Evolutionary conservation across 2,329 filamentous ascomycete genomes (phyloP), one percentile per base, ranked within the genome.

Genomic region (Sclerotinia glacialis): DNA sequence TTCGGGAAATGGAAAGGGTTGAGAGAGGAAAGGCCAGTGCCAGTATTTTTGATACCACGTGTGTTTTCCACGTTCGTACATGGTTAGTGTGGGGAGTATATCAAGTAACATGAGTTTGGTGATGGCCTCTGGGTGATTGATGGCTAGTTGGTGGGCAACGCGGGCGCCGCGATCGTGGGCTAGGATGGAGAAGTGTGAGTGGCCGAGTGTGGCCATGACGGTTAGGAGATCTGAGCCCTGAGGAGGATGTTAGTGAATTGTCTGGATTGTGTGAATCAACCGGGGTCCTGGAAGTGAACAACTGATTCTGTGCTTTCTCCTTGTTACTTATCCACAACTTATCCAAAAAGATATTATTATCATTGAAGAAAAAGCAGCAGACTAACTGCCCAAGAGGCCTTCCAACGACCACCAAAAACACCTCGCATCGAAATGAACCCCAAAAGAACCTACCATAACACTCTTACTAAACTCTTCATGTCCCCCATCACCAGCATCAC

Each of bases 1-100:
- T 71, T 86, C 83, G 0, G 82, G 84, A 6, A 86, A 78, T 0
- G 84, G 82, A 6, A 76, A 75, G 0, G 76, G 73, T 72, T 87
- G 85, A 11, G 85, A 83, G 26, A 86, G 78, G 69, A 86, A 82
- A 63, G 85, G 85, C 84, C 85, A 87, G 74, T 87, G 84, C 71
- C 82, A 86, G 73, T 85, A 86, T 0, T 79, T 78, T 37, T 77
- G 77, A 0, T 83, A 81, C 67, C 84, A 82, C 0, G 75, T 74
- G 5, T 78, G 70, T 62, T 79, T 70, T 3, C 79, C 79, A 21
- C 78, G 74, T 59, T 77, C 76, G 75, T 81, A 86, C 81, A 85
- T 85, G 7, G 79, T 79, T 14, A 83, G 78, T 0, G 83, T 86
- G 2, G 84, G 85, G 50, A 81, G 83, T 53, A 86, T 84, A 66